phyloP scores from a whole-genome alignment of 1,284 basidiomycete genomes.

The Ganoderma sinense region DNA sequence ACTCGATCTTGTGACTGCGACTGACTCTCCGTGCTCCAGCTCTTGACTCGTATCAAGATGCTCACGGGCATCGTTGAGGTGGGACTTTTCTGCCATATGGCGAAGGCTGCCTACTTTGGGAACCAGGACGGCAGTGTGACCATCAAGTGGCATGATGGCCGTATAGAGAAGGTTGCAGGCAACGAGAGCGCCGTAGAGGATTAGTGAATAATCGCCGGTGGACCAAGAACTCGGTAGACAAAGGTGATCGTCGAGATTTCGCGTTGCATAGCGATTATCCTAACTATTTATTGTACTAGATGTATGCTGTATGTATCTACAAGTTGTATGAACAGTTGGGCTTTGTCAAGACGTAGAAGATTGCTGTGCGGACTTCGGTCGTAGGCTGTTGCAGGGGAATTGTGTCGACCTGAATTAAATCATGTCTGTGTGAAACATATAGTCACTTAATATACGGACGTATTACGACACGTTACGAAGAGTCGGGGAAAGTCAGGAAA shows the following conservation, averaged over 20 bases:
- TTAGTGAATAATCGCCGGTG: no score
- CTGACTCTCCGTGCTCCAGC: constrained; percentile 46
- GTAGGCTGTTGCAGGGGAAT: no score
- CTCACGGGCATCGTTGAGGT: constrained; percentile 98
- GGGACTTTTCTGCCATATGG: constrained; percentile 93
- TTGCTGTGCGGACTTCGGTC: no score
- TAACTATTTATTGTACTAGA: neutral
- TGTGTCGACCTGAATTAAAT: neutral
- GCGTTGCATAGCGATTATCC: neutral
- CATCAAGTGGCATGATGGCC: constrained; percentile 56
- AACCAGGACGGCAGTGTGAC: constrained; percentile 78
- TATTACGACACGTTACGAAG: neutral
- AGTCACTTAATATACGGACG: neutral
- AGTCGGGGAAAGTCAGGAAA: neutral
- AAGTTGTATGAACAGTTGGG: neutral
- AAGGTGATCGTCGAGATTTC: neutral
- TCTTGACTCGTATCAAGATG: constrained; percentile 82
- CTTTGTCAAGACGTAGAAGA: neutral
- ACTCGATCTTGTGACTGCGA: neutral
- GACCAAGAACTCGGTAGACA: neutral
- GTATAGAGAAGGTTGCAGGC: constrained; percentile 45
- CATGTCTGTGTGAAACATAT: neutral
- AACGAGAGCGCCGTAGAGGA: neutral
- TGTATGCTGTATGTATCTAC: neutral
- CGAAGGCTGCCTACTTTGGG: constrained; percentile 97